Percentiles rank a stretch among this genome's conserved stretches.
These are phyloP conservation scores for Didymella lethalis DNA, from an alignment of 2,329 filamentous ascomycete genomes.

Conservation along the genomic window DNA sequence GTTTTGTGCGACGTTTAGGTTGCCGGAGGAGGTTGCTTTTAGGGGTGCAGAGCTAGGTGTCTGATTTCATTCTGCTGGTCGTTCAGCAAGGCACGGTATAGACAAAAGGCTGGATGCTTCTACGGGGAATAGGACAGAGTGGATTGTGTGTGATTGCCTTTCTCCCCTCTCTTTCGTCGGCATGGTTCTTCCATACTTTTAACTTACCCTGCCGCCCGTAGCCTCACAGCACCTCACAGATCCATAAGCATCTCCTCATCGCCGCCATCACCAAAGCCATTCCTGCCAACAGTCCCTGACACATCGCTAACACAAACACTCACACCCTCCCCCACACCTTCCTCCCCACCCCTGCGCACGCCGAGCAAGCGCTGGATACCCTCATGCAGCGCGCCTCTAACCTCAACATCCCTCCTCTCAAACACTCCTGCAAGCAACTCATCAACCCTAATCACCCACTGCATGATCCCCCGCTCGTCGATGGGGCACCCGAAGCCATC, in stretches of 20 bases:
- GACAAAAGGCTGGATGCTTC: no score
- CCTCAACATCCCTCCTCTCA: conserved; percentile 20
- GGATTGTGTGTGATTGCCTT: no score
- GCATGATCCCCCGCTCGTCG: conserved; percentile 15
- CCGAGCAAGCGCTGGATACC: conserved; percentile 23
- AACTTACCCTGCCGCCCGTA: no score
- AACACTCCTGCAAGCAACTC: conserved; percentile 18
- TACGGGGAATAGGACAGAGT: no score
- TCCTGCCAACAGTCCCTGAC: background rate
- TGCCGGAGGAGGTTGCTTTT: conserved; percentile 86
- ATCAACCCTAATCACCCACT: conserved; percentile 32
- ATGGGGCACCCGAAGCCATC: conserved; percentile 19
- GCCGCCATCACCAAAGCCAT: conserved; percentile 16
- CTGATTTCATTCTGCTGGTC: no score
- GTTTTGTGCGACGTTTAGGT: conserved; percentile 92
- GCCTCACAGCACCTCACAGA: conserved; percentile 6
- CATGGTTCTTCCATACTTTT: no score
- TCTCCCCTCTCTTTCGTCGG: no score
- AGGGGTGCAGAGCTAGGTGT: conserved; percentile 37
- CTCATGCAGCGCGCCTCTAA: conserved; percentile 23
- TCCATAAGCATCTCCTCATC: conserved; percentile 43
- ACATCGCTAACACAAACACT: background rate
- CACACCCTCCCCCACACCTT: background rate
- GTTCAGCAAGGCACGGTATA: no score
- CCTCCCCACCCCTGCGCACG: conserved; percentile 6